phyloP scores from a whole-genome alignment of 2,329 filamentous ascomycete species.

The Xylaria digitata region DNA sequence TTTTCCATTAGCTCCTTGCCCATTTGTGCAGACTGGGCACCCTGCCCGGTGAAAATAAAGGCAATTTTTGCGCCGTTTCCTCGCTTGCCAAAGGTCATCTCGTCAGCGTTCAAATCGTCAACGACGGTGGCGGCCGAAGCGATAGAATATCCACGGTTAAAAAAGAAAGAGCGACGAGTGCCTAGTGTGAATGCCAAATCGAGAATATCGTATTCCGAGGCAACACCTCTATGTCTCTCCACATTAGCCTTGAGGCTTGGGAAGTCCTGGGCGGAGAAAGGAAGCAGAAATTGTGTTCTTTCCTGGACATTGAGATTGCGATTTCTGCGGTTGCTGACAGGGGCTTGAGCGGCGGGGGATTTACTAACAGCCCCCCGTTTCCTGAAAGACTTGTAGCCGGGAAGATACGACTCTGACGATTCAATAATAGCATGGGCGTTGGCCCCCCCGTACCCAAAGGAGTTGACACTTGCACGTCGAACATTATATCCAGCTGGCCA shows the following conservation, averaged over 20 bases:
- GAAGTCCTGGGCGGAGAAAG: slow-evolving; percentile 31
- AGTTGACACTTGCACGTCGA: slow-evolving; percentile 29
- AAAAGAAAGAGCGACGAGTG: slow-evolving; percentile 26
- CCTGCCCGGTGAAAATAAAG: slow-evolving; percentile 35
- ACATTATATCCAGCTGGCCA: slow-evolving; percentile 21
- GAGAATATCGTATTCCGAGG: slow-evolving; percentile 20
- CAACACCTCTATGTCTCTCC: slow-evolving; percentile 11
- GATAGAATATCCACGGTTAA: slow-evolving; percentile 19
- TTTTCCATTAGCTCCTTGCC: slow-evolving; percentile 49
- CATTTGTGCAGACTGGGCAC: slow-evolving; percentile 49
- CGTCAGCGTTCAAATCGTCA: slow-evolving; percentile 4
- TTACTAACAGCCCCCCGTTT: slow-evolving; percentile 4
- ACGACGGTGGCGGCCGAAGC: not conserved
- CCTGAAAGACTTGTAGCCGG: slow-evolving; percentile 19
- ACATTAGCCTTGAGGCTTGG: slow-evolving; percentile 26
- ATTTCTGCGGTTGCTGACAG: not conserved
- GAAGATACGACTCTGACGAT: slow-evolving; percentile 13
- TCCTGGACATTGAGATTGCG: slow-evolving; percentile 16
- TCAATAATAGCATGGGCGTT: slow-evolving; percentile 37
- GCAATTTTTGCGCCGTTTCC: slow-evolving; percentile 9
- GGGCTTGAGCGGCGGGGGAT: not conserved
- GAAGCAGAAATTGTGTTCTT: slow-evolving; percentile 22
- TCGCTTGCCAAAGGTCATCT: slow-evolving; percentile 16
- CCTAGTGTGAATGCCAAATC: slow-evolving; percentile 28
- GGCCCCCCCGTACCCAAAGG: slow-evolving; percentile 36